Evolutionary conservation across 75 land plant genomes (phyloP).

Genomic region (Pinus albicaulis): DNA sequence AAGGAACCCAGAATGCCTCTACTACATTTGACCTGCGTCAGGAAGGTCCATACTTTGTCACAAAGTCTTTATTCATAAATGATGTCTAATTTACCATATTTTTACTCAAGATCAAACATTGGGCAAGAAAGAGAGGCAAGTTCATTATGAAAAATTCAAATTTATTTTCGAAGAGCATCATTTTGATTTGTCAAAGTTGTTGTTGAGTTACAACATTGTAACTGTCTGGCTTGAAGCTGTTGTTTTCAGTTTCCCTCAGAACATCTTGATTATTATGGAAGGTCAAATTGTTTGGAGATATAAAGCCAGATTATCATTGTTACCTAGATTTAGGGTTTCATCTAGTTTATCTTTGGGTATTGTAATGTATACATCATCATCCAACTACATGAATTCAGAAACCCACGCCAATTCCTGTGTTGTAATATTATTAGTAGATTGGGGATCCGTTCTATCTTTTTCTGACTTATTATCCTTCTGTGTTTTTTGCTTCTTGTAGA

Average conservation of each 20-base stretch:
- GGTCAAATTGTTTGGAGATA: neutral
- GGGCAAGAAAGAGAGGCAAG: neutral
- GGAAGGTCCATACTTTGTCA: too few relatives aligned
- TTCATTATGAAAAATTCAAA: neutral
- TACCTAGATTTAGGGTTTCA: neutral
- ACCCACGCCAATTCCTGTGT: too few relatives aligned
- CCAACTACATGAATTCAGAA: neutral
- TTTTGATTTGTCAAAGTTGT: neutral
- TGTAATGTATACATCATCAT: neutral
- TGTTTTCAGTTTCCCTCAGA: neutral
- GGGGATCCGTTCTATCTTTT: too few relatives aligned
- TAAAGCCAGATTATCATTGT: neutral
- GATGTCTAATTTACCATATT: too few relatives aligned
- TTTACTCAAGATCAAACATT: conserved; percentile 8
- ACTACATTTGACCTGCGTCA: too few relatives aligned
- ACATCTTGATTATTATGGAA: neutral
- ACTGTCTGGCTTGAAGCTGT: neutral
- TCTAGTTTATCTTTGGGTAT: neutral
- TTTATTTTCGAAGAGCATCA: conserved; percentile 3
- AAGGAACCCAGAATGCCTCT: too few relatives aligned
- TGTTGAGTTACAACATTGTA: neutral
- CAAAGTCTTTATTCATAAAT: too few relatives aligned
- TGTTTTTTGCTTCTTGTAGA: too few relatives aligned
- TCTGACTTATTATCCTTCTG: too few relatives aligned
- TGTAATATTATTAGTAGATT: too few relatives aligned